Percentiles rank a stretch among this genome's conserved stretches.
These are phyloP conservation scores for Phytophthora cryptogea DNA, from an alignment of 352 stramenopile species.

Conservation along the genomic window DNA sequence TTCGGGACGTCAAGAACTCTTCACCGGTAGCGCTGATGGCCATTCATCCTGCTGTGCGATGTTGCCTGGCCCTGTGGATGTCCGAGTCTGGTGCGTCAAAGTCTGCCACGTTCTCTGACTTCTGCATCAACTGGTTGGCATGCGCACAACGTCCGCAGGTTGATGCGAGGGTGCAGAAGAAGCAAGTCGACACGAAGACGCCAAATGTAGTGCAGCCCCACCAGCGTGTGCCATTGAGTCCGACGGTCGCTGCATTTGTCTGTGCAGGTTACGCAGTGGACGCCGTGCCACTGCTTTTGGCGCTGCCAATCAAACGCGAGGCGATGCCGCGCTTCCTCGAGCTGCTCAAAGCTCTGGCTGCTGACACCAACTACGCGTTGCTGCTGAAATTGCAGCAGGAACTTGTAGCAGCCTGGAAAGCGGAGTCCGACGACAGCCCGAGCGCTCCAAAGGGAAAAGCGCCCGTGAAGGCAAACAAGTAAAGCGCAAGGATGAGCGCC, in stretches of 20 bases:
- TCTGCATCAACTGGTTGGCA: constrained; percentile 34
- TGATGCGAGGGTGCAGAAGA: constrained; percentile 4
- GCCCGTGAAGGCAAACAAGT: constrained; percentile 14
- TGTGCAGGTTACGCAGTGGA: constrained; percentile 31
- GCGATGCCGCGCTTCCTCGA: constrained; percentile 26
- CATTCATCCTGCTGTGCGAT: constrained; percentile 21
- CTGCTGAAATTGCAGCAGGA: constrained; percentile 31
- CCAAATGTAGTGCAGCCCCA: background rate
- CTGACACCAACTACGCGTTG: constrained; percentile 29
- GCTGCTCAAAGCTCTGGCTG: constrained; percentile 25
- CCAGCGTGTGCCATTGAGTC: constrained; percentile 21
- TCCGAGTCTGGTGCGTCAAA: constrained; percentile 15
- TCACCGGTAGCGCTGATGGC: constrained; percentile 9
- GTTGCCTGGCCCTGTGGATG: constrained; percentile 28
- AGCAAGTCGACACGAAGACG: background rate
- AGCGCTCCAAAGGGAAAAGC: constrained; percentile 6
- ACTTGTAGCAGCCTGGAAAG: constrained; percentile 21
- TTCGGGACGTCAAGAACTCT: constrained; percentile 22
- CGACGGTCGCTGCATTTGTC: constrained; percentile 24
- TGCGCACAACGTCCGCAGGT: constrained; percentile 30
- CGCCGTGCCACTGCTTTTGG: constrained; percentile 27
- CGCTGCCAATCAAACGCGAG: constrained; percentile 24
- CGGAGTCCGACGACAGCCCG: constrained; percentile 17
- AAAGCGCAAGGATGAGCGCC: constrained; percentile 12
- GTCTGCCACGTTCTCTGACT: constrained; percentile 21